Percentiles rank a stretch among this genome's conserved stretches.
Evolutionary conservation across 345 rosid species (phyloP).

Genomic region (Bruguiera parviflora): DNA sequence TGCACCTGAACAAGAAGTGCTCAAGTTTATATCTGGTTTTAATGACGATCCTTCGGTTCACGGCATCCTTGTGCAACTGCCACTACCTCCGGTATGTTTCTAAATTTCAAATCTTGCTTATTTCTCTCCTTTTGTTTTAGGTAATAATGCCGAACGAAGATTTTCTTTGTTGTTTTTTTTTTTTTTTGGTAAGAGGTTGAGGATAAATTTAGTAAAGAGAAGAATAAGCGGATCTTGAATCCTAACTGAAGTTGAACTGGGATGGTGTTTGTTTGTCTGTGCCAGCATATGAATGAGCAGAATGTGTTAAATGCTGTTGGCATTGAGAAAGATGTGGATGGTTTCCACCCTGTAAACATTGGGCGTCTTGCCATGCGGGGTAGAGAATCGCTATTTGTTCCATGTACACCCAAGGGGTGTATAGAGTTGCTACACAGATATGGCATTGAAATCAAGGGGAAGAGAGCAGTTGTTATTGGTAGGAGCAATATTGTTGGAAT

Average conservation of each 20-base stretch:
- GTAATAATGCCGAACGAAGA: too few relatives aligned
- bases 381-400: slow-evolving; percentile 75
- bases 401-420: slow-evolving; percentile 95
- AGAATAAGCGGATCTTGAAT: too few relatives aligned
- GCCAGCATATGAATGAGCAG: slow-evolving; percentile 79
- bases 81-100: slow-evolving; percentile 67
- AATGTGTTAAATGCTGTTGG: slow-evolving; percentile 64
- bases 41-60: slow-evolving; percentile 71
- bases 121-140: not conserved
- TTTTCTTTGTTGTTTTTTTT: too few relatives aligned
- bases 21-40: slow-evolving; percentile 50
- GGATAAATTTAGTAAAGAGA: too few relatives aligned
- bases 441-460: slow-evolving; percentile 69
- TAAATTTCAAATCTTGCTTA: slow-evolving; percentile 1
- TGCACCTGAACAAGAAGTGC: slow-evolving; percentile 60
- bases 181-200: too few relatives aligned
- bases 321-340: slow-evolving; percentile 86
- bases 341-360: slow-evolving; percentile 81
- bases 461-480: slow-evolving; percentile 80
- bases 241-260: not conserved
- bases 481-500: slow-evolving; percentile 94
- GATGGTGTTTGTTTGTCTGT: slow-evolving; percentile 4
- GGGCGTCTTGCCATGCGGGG: slow-evolving; percentile 87
- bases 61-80: slow-evolving; percentile 90
- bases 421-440: slow-evolving; percentile 73